Conservation (phyloP, 2,329 filamentous ascomycete species). For the Septoria petroselini region DNA sequence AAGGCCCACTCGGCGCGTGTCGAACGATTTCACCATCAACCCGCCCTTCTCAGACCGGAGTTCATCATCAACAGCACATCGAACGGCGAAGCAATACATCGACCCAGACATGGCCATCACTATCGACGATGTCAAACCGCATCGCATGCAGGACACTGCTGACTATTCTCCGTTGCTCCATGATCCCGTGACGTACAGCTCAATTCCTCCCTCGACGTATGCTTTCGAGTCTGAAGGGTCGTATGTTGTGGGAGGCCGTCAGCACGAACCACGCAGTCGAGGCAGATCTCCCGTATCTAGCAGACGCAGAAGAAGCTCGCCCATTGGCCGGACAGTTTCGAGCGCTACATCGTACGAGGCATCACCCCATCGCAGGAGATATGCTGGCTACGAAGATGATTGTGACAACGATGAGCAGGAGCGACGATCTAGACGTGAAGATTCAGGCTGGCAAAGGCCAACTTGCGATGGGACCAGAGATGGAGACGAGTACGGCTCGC, state of each 20-base stretch:
- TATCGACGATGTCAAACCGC: slow-evolving; percentile 43
- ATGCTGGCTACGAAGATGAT: slow-evolving; percentile 1
- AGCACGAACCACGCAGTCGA: slow-evolving; percentile 21
- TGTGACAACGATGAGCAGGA: slow-evolving; percentile 10
- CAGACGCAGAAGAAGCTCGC: slow-evolving; percentile 35
- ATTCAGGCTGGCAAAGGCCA: not conserved
- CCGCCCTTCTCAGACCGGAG: slow-evolving; percentile 39
- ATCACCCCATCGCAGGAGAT: slow-evolving; percentile 7
- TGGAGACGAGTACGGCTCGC: not conserved
- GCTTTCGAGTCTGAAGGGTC: slow-evolving; percentile 45
- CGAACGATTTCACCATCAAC: slow-evolving; percentile 18
- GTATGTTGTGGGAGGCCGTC: slow-evolving; percentile 41
- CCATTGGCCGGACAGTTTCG: slow-evolving; percentile 36
- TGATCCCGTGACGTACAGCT: slow-evolving; percentile 36
- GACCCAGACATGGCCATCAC: slow-evolving; percentile 46
- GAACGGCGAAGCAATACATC: slow-evolving; percentile 49
- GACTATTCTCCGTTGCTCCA: slow-evolving; percentile 7
- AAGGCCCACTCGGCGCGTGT: slow-evolving; percentile 13
- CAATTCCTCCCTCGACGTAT: slow-evolving; percentile 45
- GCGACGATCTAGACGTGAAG: slow-evolving; percentile 6
- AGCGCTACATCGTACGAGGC: slow-evolving; percentile 31
- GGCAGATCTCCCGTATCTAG: slow-evolving; percentile 38
- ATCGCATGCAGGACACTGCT: slow-evolving; percentile 14
- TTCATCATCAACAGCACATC: slow-evolving; percentile 39
- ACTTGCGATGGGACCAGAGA: not conserved